These are phyloP conservation scores for Serendipita indica DNA, from an alignment of 768 basidiomycete genomes.

Conservation along the genomic window DNA sequence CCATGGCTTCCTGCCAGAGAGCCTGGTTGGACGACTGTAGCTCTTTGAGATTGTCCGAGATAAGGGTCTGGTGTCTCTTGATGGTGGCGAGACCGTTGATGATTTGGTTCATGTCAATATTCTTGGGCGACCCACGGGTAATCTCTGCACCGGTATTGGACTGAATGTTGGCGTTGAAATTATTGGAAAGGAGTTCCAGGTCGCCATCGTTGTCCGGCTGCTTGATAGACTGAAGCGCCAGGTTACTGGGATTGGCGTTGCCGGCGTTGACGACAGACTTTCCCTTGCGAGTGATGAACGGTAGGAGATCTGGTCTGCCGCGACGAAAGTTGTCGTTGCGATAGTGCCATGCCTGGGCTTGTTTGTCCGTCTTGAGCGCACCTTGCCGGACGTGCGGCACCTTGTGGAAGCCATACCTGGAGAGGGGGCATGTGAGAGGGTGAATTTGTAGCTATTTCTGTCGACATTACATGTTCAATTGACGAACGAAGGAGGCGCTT, in stretches of 20 bases:
- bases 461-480: constrained; percentile 68
- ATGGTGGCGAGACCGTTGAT: constrained; percentile 73
- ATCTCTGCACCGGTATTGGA: not conserved
- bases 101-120: constrained; percentile 60
- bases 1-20: constrained; percentile 84
- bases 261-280: constrained; percentile 24
- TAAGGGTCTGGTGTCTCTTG: constrained; percentile 83
- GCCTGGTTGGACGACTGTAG: constrained; percentile 75
- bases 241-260: constrained; percentile 16
- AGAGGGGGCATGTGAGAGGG: not conserved
- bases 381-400: constrained; percentile 94
- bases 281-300: constrained; percentile 73
- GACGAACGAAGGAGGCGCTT: constrained; percentile 82
- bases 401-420: constrained; percentile 64
- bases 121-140: constrained; percentile 23
- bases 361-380: constrained; percentile 67
- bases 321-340: constrained; percentile 78
- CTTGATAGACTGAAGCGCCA: constrained; percentile 12
- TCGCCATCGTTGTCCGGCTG: constrained; percentile 10
- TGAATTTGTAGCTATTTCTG: not conserved
- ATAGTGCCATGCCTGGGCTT: constrained; percentile 83
- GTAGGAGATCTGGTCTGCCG: constrained; percentile 76
- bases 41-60: constrained; percentile 76
- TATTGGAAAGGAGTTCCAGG: constrained; percentile 21
- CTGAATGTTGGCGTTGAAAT: constrained; percentile 8